Conservation (phyloP, 2,329 filamentous ascomycete species). For the Epichloe coenophiala region DNA sequence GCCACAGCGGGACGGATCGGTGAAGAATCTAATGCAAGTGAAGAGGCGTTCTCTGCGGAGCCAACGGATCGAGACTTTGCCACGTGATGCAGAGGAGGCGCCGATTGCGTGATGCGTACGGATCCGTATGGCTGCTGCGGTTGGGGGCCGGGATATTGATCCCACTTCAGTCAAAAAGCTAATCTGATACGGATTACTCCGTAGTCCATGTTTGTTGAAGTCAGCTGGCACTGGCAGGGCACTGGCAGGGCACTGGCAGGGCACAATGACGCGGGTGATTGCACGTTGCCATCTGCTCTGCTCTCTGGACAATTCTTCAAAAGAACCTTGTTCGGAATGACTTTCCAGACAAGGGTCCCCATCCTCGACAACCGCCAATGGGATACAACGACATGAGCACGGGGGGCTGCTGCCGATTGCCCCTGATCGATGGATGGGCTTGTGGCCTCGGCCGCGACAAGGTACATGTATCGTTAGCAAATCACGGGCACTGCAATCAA, state of each 20-base stretch:
- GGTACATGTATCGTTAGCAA: neutral
- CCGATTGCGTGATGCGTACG: too few relatives aligned
- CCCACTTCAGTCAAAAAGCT: too few relatives aligned
- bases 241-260: neutral
- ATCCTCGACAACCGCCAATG: slow-evolving; percentile 1
- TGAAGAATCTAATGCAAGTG: neutral
- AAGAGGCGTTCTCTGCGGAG: neutral
- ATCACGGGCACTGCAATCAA: neutral
- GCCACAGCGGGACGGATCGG: neutral
- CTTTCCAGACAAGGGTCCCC: neutral
- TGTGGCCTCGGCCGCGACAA: neutral
- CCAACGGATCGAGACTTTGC: neutral
- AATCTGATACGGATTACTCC: too few relatives aligned
- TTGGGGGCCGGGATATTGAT: too few relatives aligned
- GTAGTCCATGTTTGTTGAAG: too few relatives aligned
- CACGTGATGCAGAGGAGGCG: neutral
- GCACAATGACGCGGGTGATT: too few relatives aligned
- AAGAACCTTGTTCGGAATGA: slow-evolving; percentile 4
- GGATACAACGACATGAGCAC: slow-evolving; percentile 1
- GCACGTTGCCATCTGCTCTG: neutral
- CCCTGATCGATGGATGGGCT: neutral
- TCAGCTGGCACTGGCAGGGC: neutral
- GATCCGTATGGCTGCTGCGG: too few relatives aligned
- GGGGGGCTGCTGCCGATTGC: neutral
- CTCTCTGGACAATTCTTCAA: slow-evolving; percentile 13